A percentile compares a stretch with the other conserved stretches of the same genome.
Evolutionary conservation across 306 rosid species (phyloP).

Genomic region (Vigna angularis): DNA sequence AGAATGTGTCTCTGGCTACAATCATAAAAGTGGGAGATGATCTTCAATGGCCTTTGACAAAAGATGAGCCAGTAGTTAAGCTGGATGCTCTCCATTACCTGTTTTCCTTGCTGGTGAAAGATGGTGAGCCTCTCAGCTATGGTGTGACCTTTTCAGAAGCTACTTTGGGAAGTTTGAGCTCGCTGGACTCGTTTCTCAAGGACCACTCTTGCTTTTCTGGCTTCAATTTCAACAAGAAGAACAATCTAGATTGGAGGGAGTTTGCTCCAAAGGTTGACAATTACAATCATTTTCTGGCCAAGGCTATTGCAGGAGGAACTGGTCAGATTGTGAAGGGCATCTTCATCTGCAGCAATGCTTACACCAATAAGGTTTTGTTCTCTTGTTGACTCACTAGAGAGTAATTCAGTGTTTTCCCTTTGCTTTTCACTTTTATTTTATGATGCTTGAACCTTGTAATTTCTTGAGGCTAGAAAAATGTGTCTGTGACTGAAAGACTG

Average conservation of each 20-base stretch:
- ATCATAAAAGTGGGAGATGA: constrained; percentile 73
- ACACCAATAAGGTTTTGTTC: constrained; percentile 77
- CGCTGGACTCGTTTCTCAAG: constrained; percentile 71
- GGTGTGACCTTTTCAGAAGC: constrained; percentile 74
- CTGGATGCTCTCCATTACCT: constrained; percentile 70
- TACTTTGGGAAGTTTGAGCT: constrained; percentile 51
- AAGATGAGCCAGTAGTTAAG: constrained; percentile 96
- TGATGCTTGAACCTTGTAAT: background rate
- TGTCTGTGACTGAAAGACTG: background rate
- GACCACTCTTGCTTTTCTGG: constrained; percentile 81
- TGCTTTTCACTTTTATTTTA: constrained; percentile 31
- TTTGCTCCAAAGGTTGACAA: constrained; percentile 88
- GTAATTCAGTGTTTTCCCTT: background rate
- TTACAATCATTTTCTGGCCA: constrained; percentile 80
- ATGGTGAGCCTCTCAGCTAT: constrained; percentile 91
- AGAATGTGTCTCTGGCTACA: constrained; percentile 72
- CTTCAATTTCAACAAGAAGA: constrained; percentile 45
- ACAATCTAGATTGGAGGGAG: constrained; percentile 86
- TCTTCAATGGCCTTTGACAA: constrained; percentile 93
- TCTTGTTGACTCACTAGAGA: constrained; percentile 1
- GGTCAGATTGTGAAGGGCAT: constrained; percentile 95
- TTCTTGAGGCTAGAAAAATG: constrained; percentile 12
- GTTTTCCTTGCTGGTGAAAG: constrained; percentile 76
- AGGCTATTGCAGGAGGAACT: constrained; percentile 86
- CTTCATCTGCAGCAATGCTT: constrained; percentile 90